phyloP scores from a whole-genome alignment of 1,284 basidiomycete species.

The Heliocybe sulcata region DNA sequence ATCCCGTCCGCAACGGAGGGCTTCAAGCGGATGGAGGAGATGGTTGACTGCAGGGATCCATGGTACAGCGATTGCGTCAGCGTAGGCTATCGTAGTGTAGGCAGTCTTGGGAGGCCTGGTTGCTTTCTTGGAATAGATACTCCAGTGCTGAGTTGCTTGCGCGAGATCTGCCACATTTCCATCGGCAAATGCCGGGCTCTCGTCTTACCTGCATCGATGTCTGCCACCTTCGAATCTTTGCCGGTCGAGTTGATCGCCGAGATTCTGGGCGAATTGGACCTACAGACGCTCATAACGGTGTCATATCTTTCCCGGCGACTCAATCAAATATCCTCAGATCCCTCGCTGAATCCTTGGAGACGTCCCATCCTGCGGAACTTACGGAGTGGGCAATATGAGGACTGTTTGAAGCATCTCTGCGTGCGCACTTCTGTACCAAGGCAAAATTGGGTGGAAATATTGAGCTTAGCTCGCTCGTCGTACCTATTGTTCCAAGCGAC shows the following conservation, averaged over 20 bases:
- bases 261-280: conserved; percentile 18
- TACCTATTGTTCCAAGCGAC: conserved; percentile 62
- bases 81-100: no score
- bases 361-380: conserved; percentile 55
- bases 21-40: background rate
- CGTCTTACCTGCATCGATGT: background rate
- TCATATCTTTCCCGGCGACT: conserved; percentile 55
- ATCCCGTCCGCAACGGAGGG: background rate
- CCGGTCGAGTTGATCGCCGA: conserved; percentile 3
- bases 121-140: no score
- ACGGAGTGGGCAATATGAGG: conserved; percentile 36
- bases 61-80: background rate
- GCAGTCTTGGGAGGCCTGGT: no score
- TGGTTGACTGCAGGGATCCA: background rate
- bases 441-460: conserved; percentile 69
- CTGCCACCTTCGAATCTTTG: conserved; percentile 1
- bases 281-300: conserved; percentile 39
- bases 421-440: conserved; percentile 55
- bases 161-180: no score
- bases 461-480: conserved; percentile 46
- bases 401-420: conserved; percentile 46
- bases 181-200: background rate
- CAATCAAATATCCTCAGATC: conserved; percentile 47
- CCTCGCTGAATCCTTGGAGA: conserved; percentile 67
- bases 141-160: no score